These are phyloP conservation scores for Microsporum canis DNA, from an alignment of 2,329 filamentous ascomycete genomes.

Conservation along the genomic window DNA sequence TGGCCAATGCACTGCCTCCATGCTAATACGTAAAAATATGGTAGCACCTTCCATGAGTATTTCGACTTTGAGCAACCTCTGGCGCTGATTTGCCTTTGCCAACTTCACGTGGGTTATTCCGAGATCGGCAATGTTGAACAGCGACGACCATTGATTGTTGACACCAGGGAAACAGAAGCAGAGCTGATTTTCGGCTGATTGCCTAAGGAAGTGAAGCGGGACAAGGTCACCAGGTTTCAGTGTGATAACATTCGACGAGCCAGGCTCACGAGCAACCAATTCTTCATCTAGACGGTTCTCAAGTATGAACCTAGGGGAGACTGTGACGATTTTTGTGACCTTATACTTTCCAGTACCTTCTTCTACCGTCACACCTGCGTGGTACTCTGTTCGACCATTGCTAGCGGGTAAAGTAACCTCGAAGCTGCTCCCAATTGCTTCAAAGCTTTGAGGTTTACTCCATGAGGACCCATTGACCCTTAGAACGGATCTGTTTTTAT, in stretches of 20 bases:
- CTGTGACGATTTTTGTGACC: slow-evolving; percentile 85
- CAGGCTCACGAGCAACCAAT: slow-evolving; percentile 80
- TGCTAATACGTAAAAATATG: slow-evolving; percentile 79
- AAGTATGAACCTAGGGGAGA: slow-evolving; percentile 83
- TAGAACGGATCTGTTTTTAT: slow-evolving; percentile 77
- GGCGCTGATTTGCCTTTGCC: slow-evolving; percentile 77
- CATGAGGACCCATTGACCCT: slow-evolving; percentile 83
- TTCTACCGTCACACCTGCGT: slow-evolving; percentile 77
- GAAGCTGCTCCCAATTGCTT: slow-evolving; percentile 86
- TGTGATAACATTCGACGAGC: slow-evolving; percentile 72
- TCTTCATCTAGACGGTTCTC: slow-evolving; percentile 88
- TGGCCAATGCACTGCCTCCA: slow-evolving; percentile 92
- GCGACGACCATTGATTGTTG: slow-evolving; percentile 95
- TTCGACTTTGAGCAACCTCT: slow-evolving; percentile 77
- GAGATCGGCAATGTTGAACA: slow-evolving; percentile 93
- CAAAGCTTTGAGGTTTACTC: slow-evolving; percentile 97
- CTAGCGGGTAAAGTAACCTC: slow-evolving; percentile 73
- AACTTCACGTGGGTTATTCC: slow-evolving; percentile 90
- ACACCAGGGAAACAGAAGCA: slow-evolving; percentile 87
- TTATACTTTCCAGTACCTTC: slow-evolving; percentile 97
- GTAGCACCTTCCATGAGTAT: slow-evolving; percentile 87
- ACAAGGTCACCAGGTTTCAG: slow-evolving; percentile 68
- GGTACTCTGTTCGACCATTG: slow-evolving; percentile 65
- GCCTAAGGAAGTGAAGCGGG: slow-evolving; percentile 81
- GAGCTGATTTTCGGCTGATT: slow-evolving; percentile 71